These are phyloP conservation scores for Puccinia triticina DNA, from an alignment of 1,284 basidiomycete species.

Conservation along the genomic window DNA sequence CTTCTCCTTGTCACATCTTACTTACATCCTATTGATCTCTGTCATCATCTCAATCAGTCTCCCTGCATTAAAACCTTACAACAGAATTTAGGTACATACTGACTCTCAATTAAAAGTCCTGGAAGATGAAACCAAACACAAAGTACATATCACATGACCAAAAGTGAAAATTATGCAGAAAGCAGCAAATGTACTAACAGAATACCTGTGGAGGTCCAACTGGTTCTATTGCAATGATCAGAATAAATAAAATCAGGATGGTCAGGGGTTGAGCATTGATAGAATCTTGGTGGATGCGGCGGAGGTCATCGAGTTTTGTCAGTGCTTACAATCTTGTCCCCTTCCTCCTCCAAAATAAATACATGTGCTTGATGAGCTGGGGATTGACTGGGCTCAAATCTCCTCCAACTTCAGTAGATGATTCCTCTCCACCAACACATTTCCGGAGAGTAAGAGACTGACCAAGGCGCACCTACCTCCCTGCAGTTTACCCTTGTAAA, in stretches of 20 bases:
- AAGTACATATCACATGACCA: too few species aligned
- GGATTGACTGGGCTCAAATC: constrained; percentile 21
- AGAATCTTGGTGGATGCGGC: constrained; percentile 10
- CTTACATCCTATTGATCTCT: background rate
- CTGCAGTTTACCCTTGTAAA: too few species aligned
- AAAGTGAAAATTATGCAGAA: too few species aligned
- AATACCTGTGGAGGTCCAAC: background rate
- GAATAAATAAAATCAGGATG: too few species aligned
- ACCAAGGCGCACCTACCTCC: too few species aligned
- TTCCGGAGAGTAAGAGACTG: too few species aligned
- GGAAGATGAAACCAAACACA: constrained; percentile 26
- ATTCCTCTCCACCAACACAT: too few species aligned
- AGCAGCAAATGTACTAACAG: too few species aligned
- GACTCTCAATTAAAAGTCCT: constrained; percentile 40
- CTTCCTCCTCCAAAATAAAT: constrained; percentile 16
- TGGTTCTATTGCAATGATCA: background rate
- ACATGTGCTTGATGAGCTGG: constrained; percentile 2
- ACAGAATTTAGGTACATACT: constrained; percentile 43
- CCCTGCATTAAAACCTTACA: too few species aligned
- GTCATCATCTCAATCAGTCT: background rate
- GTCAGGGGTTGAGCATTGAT: background rate
- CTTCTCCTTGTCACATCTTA: background rate
- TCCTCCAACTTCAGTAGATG: background rate
- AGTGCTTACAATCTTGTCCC: constrained; percentile 11
- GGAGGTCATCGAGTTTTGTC: constrained; percentile 19